phyloP scores from a whole-genome alignment of 1,284 basidiomycete genomes.

The Phlebopus sp. region DNA sequence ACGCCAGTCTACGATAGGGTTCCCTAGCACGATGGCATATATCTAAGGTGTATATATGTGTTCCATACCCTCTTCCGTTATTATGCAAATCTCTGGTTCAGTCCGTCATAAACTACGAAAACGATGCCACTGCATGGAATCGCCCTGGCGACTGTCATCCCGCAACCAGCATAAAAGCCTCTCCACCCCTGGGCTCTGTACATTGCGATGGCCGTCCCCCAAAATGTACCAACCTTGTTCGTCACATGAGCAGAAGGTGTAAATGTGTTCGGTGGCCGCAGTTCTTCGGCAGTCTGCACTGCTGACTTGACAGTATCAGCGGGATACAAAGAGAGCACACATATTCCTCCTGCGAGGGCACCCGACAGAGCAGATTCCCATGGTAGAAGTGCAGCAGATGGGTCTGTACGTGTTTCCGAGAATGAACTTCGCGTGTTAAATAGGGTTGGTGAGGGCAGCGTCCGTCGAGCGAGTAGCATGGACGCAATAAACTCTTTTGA shows the following conservation, averaged over 20 bases:
- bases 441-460: conserved; percentile 35
- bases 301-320: conserved; percentile 88
- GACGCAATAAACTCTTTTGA: conserved; percentile 76
- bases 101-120: conserved; percentile 77
- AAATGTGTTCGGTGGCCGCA: conserved; percentile 42
- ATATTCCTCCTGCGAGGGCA: conserved; percentile 77
- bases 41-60: background rate
- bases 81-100: conserved; percentile 50
- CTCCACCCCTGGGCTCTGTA: conserved; percentile 69
- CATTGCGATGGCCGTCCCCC: conserved; percentile 66
- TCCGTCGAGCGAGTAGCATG: conserved; percentile 47
- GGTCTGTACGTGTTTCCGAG: background rate
- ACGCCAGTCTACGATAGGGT: too few relatives aligned
- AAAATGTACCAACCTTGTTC: conserved; percentile 46
- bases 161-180: conserved; percentile 86
- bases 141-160: conserved; percentile 78
- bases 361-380: conserved; percentile 80
- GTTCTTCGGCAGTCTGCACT: conserved; percentile 86
- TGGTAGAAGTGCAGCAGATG: conserved; percentile 43
- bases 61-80: background rate
- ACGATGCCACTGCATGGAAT: conserved; percentile 84
- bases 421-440: conserved; percentile 2
- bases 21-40: background rate
- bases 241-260: conserved; percentile 16
- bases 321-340: conserved; percentile 80